Base-by-base conservation (phyloP, 2,329 filamentous ascomycete genomes). In the Penicillium freii region DNA sequence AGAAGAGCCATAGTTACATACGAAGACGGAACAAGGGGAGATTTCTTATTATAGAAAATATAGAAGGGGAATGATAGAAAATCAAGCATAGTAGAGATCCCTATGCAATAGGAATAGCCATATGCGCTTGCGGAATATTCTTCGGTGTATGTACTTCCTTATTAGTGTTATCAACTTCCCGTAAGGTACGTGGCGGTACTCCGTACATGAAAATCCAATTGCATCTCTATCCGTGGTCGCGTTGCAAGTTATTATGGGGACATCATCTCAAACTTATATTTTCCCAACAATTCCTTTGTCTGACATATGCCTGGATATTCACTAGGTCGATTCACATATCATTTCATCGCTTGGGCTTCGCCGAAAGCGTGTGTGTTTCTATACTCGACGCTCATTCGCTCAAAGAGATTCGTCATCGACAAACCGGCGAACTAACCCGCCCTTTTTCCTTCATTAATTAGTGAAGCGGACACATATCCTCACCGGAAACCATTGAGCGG, bases 381-480 rank as follows among this genome's bases (percentile, higher is more conserved):
- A 48, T 65, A 60, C 67, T 70, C 47, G 51, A 66, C 54, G 55
- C 56, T 65, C 61, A 71, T 67, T 71, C 62, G 70, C 60, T 47
- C 60, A 38, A 46, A 45, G 58, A 48, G 64, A 70, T 70, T 72
- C 69, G 69, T 72, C 70, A 71, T 68, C 69, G 51, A 40, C 52
- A 56, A 57, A 53, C 53, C 46, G 54, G 46, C 51, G 23, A 46
- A 27, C 51, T 25, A 49, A 42, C 43, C 53, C 53, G 48, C 45
- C 47, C 25, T 55, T 49, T 45, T 57, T 21, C 39, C 38, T 45
- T 23, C 27, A 25, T 36, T 45, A n/a, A 43, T 23, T 31, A 31
- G 50, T 45, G 50, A 45, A 52, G 36, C 36, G 36, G 39, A 52
- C 51, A 44, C n/a, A 21, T 29, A 44, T 19, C 49, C 43, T 51